Evolutionary conservation across 139 green algal species (phyloP), one percentile per base, ranked within the genome.

Genomic region (Picochlorum sp.): DNA sequence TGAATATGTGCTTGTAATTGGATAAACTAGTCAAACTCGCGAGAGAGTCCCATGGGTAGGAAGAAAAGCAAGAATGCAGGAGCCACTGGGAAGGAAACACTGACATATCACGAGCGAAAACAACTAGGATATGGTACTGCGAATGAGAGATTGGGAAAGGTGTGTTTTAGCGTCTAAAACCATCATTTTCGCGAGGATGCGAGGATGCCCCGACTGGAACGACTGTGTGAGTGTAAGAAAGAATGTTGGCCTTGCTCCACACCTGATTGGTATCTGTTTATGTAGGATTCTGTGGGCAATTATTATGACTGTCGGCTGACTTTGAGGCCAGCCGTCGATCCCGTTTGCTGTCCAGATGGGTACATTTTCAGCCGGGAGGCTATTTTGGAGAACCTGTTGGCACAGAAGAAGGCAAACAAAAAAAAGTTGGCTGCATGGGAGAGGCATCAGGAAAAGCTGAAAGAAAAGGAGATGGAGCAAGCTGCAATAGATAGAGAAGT

Each of bases 271-370:
- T 20, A 54, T 54, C 7, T 41, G 8, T 11, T 41, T 41, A 8
- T 41, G 34, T 11, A 96, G 69, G 47, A 54, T 13, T 86, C 87
- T 0, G 56, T 90, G 0, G 89, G 87, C 30, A 93, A 90, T 66
- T 96, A 80, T 63, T 86, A 91, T 49, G 89, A 96, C 65, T 96
- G 89, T 79, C 79, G 82, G 38, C 62, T 96, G 1, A 93, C 89
- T 0, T 70, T 96, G 11, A 74, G 81, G 54, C 77, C 82, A 18
- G 86, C 82, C n/a, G 74, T 85, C 75, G 89, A 97, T 72, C 88
- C 91, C 0, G 84, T 96, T 7, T 69, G 81, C 15, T 93, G 84
- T 2, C 88, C 84, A 7, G 58, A 86, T 21, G 91, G 91, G 14
- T 81, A 84, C 63, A 45, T 97, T 9, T 97, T 84, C 81, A 87